phyloP scores from a whole-genome alignment of 2,329 filamentous ascomycete genomes.

The Neonectria magnoliae region DNA sequence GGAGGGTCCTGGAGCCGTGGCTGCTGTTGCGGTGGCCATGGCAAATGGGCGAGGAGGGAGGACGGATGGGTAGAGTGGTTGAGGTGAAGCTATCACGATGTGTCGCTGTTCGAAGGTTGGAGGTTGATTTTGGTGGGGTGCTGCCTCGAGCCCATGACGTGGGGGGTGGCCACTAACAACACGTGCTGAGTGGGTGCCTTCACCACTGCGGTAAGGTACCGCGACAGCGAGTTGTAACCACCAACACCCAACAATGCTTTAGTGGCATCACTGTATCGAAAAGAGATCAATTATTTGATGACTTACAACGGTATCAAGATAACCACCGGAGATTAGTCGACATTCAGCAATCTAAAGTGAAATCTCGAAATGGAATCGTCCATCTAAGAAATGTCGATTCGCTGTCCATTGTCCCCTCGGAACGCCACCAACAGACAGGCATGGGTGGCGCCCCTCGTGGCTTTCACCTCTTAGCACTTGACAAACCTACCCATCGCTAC shows the following conservation, averaged over 20 bases:
- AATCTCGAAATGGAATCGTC: background rate
- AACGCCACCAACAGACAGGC: background rate
- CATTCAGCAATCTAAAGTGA: background rate
- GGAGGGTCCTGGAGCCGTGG: background rate
- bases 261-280: background rate
- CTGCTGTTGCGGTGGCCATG: constrained; percentile 17
- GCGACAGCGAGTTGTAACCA: background rate
- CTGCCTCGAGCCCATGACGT: constrained; percentile 11
- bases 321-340: background rate
- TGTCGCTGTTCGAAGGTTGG: background rate
- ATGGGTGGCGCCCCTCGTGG: background rate
- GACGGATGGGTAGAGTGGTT: background rate
- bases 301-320: background rate
- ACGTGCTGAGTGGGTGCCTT: constrained; percentile 6
- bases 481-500: background rate
- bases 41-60: background rate
- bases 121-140: constrained; percentile 19
- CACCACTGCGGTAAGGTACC: no score
- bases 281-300: background rate
- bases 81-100: constrained; percentile 14
- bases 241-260: background rate
- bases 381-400: background rate
- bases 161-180: constrained; percentile 3
- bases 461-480: background rate
- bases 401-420: background rate